phyloP scores from a whole-genome alignment of 106 monocot genomes.

The Gastrodia elata region DNA sequence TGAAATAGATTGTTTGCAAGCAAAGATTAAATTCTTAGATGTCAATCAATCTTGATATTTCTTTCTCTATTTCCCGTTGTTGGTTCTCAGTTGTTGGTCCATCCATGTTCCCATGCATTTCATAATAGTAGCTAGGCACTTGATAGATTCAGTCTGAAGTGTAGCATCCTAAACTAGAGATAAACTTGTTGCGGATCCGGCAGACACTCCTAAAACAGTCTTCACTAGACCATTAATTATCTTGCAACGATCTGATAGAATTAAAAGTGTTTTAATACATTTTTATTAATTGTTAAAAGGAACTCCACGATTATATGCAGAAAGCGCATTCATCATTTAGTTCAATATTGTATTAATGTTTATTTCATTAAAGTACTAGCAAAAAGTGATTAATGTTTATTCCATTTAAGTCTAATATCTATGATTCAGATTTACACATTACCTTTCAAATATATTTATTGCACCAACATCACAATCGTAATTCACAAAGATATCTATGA shows the following conservation, averaged over 20 bases:
- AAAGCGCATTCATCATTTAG: conserved; percentile 1
- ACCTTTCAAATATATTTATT: too few relatives aligned
- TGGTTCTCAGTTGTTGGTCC: conserved; percentile 77
- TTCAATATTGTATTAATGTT: neutral
- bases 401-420: too few relatives aligned
- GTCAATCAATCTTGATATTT: too few relatives aligned
- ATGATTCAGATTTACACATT: too few relatives aligned
- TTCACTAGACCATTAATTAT: conserved; percentile 89
- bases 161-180: conserved; percentile 70
- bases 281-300: conserved; percentile 8
- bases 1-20: too few relatives aligned
- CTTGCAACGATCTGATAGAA: conserved; percentile 87
- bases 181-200: conserved; percentile 72
- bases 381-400: neutral
- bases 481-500: too few relatives aligned
- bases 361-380: too few relatives aligned
- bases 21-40: too few relatives aligned
- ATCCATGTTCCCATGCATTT: conserved; percentile 90
- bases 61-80: too few relatives aligned
- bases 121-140: conserved; percentile 70
- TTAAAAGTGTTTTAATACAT: conserved; percentile 74
- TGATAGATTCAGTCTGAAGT: conserved; percentile 78
- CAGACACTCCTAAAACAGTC: conserved; percentile 81
- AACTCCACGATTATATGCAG: neutral
- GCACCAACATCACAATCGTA: too few relatives aligned